Evolutionary conservation across 2,329 filamentous ascomycete species (phyloP), one percentile per base, ranked within the genome.

Genomic region (Diaporthe eres): DNA sequence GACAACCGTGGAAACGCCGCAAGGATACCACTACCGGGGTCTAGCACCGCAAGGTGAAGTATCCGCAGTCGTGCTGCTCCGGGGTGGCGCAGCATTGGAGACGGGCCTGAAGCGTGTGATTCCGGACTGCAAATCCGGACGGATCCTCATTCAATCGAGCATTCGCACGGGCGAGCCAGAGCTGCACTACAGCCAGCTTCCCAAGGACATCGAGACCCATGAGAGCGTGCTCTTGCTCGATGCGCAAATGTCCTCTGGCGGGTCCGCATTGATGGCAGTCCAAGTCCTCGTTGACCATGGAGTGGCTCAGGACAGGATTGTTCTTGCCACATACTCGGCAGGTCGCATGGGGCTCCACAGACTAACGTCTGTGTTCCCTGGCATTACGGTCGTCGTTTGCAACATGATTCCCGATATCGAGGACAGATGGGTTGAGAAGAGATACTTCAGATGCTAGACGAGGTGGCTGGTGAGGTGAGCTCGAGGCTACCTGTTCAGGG

Each of bases 201-300:
- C 95, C 0, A 87, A 90, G 3, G 90, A 95, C 77, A 94, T 98
- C 74, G 86, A 90, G 76, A 84, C 90, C 57, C 94, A 98, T 81
- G 92, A 94, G 78, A 93, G 93, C 68, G 95, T 99, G 25, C 87
- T 99, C 76, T 87, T 99, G 10, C 87, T 98, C 28, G 97, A 98
- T 83, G 93, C 96, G 19, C 97, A 99, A 82, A 98, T 98, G 94
- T 95, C 95, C 37, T 96, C 93, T 77, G 97, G 97, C 58, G 96
- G 96, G 49, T 90, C 92, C 22, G 91, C 91, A 1, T 86, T 99
- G 75, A 99, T 99, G 97, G 95, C 97, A 0, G 96, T 98, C 57
- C 94, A 97, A 81, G 95, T 98, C n/a, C 87, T 99, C 72, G 92
- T 98, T 22, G 97, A 99, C 83, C 96, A 98, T 81, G 97, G 97